Percentiles rank a stretch among this genome's conserved stretches.
Conservation (phyloP, 2,329 filamentous ascomycete species). For the Botryosphaeria dothidea region DNA sequence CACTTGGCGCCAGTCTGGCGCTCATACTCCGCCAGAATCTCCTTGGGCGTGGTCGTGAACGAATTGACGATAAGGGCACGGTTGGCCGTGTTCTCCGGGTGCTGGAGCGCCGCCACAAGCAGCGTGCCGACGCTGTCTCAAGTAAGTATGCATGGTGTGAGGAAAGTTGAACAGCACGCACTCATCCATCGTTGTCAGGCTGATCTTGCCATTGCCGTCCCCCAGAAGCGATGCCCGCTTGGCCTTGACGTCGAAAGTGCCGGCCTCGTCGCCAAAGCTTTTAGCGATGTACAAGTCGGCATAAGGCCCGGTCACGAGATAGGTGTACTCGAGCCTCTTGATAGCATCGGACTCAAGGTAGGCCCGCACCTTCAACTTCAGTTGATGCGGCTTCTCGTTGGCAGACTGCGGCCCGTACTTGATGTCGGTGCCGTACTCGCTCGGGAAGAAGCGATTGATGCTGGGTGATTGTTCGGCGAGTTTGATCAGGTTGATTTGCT, state of each 20-base stretch:
- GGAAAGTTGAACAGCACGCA: constrained; percentile 42
- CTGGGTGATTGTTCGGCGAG: constrained; percentile 56
- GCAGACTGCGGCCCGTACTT: constrained; percentile 62
- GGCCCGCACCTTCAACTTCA: constrained; percentile 68
- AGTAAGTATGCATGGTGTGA: no score
- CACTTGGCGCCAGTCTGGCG: constrained; percentile 62
- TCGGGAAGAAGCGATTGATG: constrained; percentile 67
- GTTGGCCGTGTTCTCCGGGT: constrained; percentile 56
- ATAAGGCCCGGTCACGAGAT: constrained; percentile 70
- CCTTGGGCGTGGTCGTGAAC: constrained; percentile 64
- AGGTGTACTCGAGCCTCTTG: constrained; percentile 58
- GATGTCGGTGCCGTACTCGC: constrained; percentile 67
- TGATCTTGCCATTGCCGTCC: constrained; percentile 58
- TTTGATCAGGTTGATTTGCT: constrained; percentile 63
- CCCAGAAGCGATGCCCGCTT: constrained; percentile 64
- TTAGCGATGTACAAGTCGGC: constrained; percentile 61
- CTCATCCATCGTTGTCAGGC: constrained; percentile 71
- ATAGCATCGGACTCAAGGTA: constrained; percentile 41
- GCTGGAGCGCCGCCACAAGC: constrained; percentile 61
- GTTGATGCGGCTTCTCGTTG: constrained; percentile 66
- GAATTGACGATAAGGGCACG: constrained; percentile 68
- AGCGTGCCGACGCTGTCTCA: constrained; percentile 62
- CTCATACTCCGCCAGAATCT: constrained; percentile 68
- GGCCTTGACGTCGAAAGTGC: constrained; percentile 59
- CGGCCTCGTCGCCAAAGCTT: constrained; percentile 44